Evolutionary conservation across 2,329 filamentous ascomycete species (phyloP).

Genomic region (Claviceps pazoutovae): DNA sequence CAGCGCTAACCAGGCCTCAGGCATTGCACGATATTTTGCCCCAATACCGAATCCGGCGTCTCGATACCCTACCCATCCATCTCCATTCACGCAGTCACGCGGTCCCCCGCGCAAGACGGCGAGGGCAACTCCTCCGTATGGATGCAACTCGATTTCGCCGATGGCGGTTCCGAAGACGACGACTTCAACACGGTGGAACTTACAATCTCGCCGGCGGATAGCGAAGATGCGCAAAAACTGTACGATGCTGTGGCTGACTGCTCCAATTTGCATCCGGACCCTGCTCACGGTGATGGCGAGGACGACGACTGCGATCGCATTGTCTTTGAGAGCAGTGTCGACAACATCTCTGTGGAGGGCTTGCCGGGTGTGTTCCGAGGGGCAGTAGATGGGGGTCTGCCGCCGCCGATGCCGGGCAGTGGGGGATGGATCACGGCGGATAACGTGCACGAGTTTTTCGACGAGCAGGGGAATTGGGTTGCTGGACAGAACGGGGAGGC

Average conservation of each 20-base stretch:
- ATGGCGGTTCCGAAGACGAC: constrained; percentile 44
- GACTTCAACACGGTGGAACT: constrained; percentile 54
- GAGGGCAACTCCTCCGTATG: constrained; percentile 38
- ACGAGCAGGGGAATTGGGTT: constrained; percentile 69
- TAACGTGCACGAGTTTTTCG: constrained; percentile 74
- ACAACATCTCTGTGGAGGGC: constrained; percentile 41
- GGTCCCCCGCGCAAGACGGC: constrained; percentile 26
- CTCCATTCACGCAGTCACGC: constrained; percentile 61
- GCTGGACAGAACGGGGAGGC: constrained; percentile 23
- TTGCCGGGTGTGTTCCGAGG: constrained; percentile 41
- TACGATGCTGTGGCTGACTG: constrained; percentile 61
- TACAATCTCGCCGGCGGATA: constrained; percentile 42
- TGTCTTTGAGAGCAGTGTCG: constrained; percentile 37
- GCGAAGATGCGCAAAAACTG: constrained; percentile 26
- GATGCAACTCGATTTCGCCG: constrained; percentile 54
- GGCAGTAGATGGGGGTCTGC: constrained; percentile 34
- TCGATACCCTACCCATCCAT: constrained; percentile 62
- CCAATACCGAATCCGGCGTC: constrained; percentile 41
- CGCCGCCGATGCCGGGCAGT: constrained; percentile 58
- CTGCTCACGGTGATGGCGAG: constrained; percentile 41
- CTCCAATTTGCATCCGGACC: constrained; percentile 64
- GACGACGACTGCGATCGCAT: constrained; percentile 41
- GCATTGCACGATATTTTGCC: constrained; percentile 49
- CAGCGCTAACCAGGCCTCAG: constrained; percentile 8
- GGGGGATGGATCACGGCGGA: constrained; percentile 83